Conservation (phyloP, 2,329 filamentous ascomycete genomes). For the Nemania serpens region DNA sequence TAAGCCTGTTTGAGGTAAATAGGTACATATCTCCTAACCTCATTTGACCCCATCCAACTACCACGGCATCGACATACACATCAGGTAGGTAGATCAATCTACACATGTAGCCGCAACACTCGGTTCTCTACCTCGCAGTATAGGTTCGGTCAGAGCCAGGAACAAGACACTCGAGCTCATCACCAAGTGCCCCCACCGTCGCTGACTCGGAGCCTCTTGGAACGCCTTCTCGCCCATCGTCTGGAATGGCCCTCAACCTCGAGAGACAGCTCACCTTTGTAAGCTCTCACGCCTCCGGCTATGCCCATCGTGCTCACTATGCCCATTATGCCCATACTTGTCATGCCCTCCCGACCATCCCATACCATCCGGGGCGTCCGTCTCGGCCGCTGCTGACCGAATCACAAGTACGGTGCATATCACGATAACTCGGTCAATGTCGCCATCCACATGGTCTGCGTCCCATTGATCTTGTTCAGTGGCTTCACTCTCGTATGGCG, state of each 20-base stretch:
- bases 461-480: conserved; percentile 75
- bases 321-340: neutral
- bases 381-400: neutral
- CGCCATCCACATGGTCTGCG: conserved; percentile 78
- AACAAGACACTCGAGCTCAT: conserved; percentile 3
- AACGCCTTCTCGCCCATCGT: conserved; percentile 8
- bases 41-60: too few species aligned
- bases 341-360: too few species aligned
- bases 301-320: too few species aligned
- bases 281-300: conserved; percentile 45
- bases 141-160: conserved; percentile 8
- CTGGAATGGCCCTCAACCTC: conserved; percentile 70
- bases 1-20: too few species aligned
- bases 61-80: too few species aligned
- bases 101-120: neutral
- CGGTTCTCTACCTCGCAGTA: conserved; percentile 6
- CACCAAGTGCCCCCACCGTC: neutral
- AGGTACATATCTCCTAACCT: too few species aligned
- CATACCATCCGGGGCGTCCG: neutral
- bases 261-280: conserved; percentile 85
- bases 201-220: conserved; percentile 6
- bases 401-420: conserved; percentile 76
- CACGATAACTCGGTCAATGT: conserved; percentile 80
- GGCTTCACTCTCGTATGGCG: conserved; percentile 70
- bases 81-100: too few species aligned